Evolutionary conservation across 169 alveolate genomes (phyloP).

Genomic region (Toxoplasma gondii): DNA sequence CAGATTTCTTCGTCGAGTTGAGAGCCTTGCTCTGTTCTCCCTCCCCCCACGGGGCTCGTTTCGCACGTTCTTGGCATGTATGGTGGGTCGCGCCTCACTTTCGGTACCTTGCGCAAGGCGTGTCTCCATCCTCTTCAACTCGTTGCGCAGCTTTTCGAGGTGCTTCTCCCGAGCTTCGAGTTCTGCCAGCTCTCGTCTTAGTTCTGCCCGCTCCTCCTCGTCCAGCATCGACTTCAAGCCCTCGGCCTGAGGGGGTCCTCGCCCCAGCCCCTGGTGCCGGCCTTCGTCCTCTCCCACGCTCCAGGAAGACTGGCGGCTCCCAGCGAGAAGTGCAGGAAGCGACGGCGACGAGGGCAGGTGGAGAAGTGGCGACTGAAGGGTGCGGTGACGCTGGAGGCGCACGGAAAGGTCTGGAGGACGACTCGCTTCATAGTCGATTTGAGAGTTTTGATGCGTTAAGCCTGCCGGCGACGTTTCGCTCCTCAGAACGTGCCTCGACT

Average conservation of each 20-base stretch:
- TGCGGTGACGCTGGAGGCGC: slow-evolving; percentile 18
- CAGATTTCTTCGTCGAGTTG: background rate
- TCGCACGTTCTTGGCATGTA: background rate
- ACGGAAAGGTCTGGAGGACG: background rate
- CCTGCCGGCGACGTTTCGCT: background rate
- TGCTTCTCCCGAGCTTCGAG: background rate
- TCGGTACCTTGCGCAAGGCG: background rate
- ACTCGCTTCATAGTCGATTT: background rate
- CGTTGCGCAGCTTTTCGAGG: background rate
- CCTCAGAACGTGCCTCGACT: background rate
- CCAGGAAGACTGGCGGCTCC: background rate
- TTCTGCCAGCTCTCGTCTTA: background rate
- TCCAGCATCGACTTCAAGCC: background rate
- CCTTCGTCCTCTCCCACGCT: background rate
- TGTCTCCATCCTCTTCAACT: background rate
- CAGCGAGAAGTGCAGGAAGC: background rate
- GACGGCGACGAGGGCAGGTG: background rate
- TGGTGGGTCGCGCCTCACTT: background rate
- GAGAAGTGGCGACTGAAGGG: slow-evolving; percentile 1
- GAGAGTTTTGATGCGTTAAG: background rate
- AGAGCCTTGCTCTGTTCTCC: background rate
- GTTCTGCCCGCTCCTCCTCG: background rate
- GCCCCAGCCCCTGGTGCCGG: no score
- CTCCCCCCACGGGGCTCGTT: background rate
- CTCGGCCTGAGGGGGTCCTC: no score